Evolutionary conservation across 768 basidiomycete genomes (phyloP), one percentile per base, ranked within the genome.

Genomic region (Pluteus cervinus): DNA sequence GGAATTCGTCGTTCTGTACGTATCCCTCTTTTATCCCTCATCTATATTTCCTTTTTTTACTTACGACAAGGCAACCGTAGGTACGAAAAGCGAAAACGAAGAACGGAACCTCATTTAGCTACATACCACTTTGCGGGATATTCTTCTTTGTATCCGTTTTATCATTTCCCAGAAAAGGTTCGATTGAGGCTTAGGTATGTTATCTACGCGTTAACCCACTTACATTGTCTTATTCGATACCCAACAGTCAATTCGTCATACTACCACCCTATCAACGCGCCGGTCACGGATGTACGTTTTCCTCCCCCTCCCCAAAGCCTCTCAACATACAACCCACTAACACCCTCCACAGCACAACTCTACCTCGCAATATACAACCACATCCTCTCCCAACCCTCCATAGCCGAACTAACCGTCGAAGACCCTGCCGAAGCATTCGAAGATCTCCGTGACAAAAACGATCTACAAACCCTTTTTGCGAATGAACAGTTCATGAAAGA

Each of bases 361-460:
- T 98, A 96, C 68, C 75, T 66, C 30, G 79, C 90, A 1, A 81
- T 91, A 37, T 94, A 93, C 63, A 71, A 79, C 52, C 75, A 87
- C 51, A 73, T 86, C 14, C 57, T 86, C 29, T 63, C 72, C 10
- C 74, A 73, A 33, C 68, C 80, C 2, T 63, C 74, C 34, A 76
- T 94, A 25, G 81, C 86, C n/a, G 94, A 98, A 58, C 63, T 98
- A 28, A 96, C 92, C 1, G 87, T 99, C 15, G 96, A 99, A 62
- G 96, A 99, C 56, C 96, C 96, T 1, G 91, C 91, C 0, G 96
- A 99, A 62, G 87, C 89, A 7, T 97, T 99, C 53, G 94, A 98
- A 57, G 96, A 98, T 57, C 71, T 98, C 29, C 71, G 94, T 23
- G 96, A 98, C 62, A 82, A 88, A 38, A 86, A 85, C 47, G 96